Evolutionary conservation across 371 early-diverging fungal species (phyloP), one percentile per base, ranked within the genome.

Genomic region (Mortierella sp.): DNA sequence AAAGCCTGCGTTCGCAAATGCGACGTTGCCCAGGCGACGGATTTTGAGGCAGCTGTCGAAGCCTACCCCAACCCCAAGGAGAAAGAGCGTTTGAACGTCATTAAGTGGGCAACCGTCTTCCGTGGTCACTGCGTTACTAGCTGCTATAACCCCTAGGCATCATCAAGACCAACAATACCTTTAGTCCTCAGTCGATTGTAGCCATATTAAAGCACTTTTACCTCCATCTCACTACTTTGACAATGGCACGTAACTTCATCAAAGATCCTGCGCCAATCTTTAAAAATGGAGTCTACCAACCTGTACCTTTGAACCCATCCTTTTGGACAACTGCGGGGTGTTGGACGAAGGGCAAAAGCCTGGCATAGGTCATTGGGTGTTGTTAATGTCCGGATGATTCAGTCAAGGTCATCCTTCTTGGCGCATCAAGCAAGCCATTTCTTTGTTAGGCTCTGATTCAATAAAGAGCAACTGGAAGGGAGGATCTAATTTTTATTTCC

Each of bases 91-190:
- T 44, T 55, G 44, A 21, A 13, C 19, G 74, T n/a, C 58, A 74
- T 74, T 6, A n/a, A 45, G 83, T 72, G 74, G 77, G 80, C 82
- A 74, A 58, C 80, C 79, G 74, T 57, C 71, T 73, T 70, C 50
- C 48, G 11, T 55, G 42, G 72, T 44, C 48, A 48, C 72, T 72
- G 76, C 74, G 45, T 75, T 52, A 52, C 75, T 26, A 13, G 55
- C 7, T 70, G 74, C 52, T 42, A 38, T 54, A 57, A 68, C 31
- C 65, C 47, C 58, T 65, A 75, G 52, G 14, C 44, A 45, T 48
- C 34, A 68, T 55, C 58, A 28, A 73, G 73, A 78, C 44, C 47
- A 71, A 28, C 68, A 48, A 34, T 65, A 73, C 77, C 54, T 73
- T 72, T 72, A 63, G 57, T 70, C 68, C 34, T 45, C 28, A 44